phyloP scores from a whole-genome alignment of 306 rosid species.

The Astragalus glycyphyllos region DNA sequence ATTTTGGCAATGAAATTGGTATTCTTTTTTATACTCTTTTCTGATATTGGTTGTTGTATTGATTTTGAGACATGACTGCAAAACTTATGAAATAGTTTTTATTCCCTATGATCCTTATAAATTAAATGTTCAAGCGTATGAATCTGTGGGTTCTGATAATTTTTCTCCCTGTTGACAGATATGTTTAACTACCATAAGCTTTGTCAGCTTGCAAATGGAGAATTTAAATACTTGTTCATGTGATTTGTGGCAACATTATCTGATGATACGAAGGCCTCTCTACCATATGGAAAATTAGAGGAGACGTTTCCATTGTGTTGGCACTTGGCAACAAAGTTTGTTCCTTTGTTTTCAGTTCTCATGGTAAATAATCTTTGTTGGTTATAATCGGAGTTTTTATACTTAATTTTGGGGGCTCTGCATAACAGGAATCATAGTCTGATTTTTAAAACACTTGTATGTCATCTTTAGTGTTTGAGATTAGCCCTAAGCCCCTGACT shows the following conservation, averaged over 20 bases:
- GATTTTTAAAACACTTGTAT: slow-evolving; percentile 8
- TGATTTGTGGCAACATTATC: slow-evolving; percentile 43
- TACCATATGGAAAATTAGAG: slow-evolving; percentile 29
- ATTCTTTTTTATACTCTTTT: slow-evolving; percentile 37
- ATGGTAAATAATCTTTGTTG: slow-evolving; percentile 31
- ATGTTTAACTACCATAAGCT: slow-evolving; percentile 72
- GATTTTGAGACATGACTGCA: slow-evolving; percentile 6
- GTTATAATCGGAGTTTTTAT: slow-evolving; percentile 24
- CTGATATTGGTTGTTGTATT: slow-evolving; percentile 9
- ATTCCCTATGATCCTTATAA: neutral
- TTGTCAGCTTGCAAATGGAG: slow-evolving; percentile 87
- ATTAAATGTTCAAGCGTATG: neutral
- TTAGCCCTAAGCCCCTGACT: neutral
- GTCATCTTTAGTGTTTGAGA: slow-evolving; percentile 27
- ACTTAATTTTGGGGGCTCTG: neutral
- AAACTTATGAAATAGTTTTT: slow-evolving; percentile 10
- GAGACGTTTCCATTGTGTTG: slow-evolving; percentile 16
- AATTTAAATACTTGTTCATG: slow-evolving; percentile 74
- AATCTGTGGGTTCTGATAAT: slow-evolving; percentile 33
- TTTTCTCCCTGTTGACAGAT: slow-evolving; percentile 56
- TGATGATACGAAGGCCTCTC: slow-evolving; percentile 14
- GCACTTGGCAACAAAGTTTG: neutral
- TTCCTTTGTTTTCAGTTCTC: slow-evolving; percentile 16
- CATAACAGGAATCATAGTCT: neutral
- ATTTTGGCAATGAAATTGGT: slow-evolving; percentile 85